phyloP scores from a whole-genome alignment of 129 eudicot species.

The Arctium minus region DNA sequence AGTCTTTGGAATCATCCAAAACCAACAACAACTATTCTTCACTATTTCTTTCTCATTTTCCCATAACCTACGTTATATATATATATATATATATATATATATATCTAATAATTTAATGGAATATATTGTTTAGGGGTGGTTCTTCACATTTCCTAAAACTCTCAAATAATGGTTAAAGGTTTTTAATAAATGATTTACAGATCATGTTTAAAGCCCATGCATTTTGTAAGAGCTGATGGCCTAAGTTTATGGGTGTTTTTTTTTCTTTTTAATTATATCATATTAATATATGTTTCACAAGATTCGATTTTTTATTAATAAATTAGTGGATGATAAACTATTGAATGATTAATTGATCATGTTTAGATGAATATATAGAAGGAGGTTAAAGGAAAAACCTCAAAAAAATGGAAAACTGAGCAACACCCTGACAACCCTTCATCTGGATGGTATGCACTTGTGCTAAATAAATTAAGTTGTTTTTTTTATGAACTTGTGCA shows the following conservation, averaged over 20 bases:
- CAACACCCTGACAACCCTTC: too few relatives aligned
- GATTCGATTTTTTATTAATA: background rate
- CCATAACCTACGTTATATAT: conserved; percentile 4
- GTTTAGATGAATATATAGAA: background rate
- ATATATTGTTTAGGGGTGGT: background rate
- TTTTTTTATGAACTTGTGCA: too few relatives aligned
- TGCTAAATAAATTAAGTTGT: too few relatives aligned
- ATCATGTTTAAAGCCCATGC: too few relatives aligned
- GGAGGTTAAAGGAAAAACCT: too few relatives aligned
- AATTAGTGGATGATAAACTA: background rate
- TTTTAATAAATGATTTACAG: too few relatives aligned
- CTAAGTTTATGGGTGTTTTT: background rate
- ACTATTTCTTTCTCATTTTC: conserved; percentile 8
- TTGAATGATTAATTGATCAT: background rate
- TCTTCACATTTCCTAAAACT: too few relatives aligned
- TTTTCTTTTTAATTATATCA: background rate
- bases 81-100: background rate
- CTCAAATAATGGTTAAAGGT: too few relatives aligned
- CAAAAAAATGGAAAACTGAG: too few relatives aligned
- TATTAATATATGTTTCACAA: background rate
- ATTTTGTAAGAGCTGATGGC: background rate
- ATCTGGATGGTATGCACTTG: too few relatives aligned
- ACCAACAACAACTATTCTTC: conserved; percentile 19
- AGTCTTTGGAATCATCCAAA: conserved; percentile 73
- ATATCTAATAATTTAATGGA: too few relatives aligned